Conservation (phyloP, 2,329 filamentous ascomycete species). For the Aspergillus neoniger region DNA sequence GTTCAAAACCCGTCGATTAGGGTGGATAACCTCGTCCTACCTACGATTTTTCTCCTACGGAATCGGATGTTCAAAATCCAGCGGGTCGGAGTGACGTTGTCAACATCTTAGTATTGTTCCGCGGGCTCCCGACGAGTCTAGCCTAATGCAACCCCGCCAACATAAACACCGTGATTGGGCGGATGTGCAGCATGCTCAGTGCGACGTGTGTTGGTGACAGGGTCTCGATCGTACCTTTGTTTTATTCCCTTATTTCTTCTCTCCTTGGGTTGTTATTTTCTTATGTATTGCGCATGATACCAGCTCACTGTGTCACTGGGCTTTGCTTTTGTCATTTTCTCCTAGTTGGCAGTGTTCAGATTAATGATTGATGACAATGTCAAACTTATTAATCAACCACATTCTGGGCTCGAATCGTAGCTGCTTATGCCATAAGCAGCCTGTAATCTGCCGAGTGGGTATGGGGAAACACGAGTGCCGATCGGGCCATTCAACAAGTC, state of each 20-base stretch:
- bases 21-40: conserved; percentile 7
- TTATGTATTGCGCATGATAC: conserved; percentile 40
- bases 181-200: conserved; percentile 1
- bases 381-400: conserved; percentile 17
- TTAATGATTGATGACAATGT: conserved; percentile 35
- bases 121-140: conserved; percentile 31
- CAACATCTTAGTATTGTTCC: conserved; percentile 26
- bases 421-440: background rate
- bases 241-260: conserved; percentile 19
- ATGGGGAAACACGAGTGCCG: background rate
- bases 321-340: conserved; percentile 28
- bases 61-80: conserved; percentile 9
- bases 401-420: background rate
- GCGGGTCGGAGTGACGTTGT: conserved; percentile 20
- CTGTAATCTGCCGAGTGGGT: background rate
- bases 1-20: conserved; percentile 1
- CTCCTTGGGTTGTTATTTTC: conserved; percentile 25
- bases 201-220: conserved; percentile 16
- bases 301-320: conserved; percentile 38
- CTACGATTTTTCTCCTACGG: conserved; percentile 8
- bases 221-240: conserved; percentile 16
- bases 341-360: conserved; percentile 28
- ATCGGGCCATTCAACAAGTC: background rate
- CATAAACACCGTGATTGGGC: background rate
- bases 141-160: conserved; percentile 28